Percentiles rank a stretch among this genome's conserved stretches.
Conservation (phyloP, 2,329 filamentous ascomycete genomes). For the Arthroderma uncinatum region DNA sequence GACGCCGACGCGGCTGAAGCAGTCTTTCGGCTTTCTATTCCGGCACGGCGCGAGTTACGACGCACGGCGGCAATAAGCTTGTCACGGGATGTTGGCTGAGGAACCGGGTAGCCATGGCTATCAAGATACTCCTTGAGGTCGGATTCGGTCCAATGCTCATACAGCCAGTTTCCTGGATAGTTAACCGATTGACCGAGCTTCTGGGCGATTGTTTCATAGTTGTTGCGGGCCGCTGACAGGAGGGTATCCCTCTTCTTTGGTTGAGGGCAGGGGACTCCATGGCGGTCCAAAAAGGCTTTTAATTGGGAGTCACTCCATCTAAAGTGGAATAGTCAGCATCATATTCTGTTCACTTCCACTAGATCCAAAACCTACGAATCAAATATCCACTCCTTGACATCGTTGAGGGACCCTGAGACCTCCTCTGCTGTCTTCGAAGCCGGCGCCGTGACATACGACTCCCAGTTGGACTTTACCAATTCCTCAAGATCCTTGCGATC, state of each 20-base stretch:
- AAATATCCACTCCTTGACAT: conserved; percentile 81
- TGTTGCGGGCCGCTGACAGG: conserved; percentile 64
- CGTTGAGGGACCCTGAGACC: conserved; percentile 58
- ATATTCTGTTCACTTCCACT: background rate
- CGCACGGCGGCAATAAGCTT: conserved; percentile 80
- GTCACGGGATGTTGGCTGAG: conserved; percentile 74
- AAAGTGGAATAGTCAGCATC: conserved; percentile 27
- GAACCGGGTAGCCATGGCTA: conserved; percentile 69
- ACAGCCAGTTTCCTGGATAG: conserved; percentile 96
- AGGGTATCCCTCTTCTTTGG: conserved; percentile 76
- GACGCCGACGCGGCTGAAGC: conserved; percentile 51
- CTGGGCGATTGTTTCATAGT: conserved; percentile 68
- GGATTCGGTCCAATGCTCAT: conserved; percentile 80
- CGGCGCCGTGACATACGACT: conserved; percentile 57
- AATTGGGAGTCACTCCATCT: conserved; percentile 90
- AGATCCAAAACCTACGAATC: conserved; percentile 48
- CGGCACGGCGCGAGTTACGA: conserved; percentile 75
- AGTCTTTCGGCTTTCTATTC: conserved; percentile 54
- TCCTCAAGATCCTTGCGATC: conserved; percentile 92
- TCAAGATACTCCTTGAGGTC: conserved; percentile 93
- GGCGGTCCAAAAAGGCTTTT: conserved; percentile 82
- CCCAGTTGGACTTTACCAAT: conserved; percentile 84
- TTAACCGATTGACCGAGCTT: conserved; percentile 61
- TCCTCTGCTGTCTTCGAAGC: conserved; percentile 72
- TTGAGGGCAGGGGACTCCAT: conserved; percentile 77